Base-by-base conservation (phyloP, 441 rosid species). In the Adansonia rubrostipa region DNA sequence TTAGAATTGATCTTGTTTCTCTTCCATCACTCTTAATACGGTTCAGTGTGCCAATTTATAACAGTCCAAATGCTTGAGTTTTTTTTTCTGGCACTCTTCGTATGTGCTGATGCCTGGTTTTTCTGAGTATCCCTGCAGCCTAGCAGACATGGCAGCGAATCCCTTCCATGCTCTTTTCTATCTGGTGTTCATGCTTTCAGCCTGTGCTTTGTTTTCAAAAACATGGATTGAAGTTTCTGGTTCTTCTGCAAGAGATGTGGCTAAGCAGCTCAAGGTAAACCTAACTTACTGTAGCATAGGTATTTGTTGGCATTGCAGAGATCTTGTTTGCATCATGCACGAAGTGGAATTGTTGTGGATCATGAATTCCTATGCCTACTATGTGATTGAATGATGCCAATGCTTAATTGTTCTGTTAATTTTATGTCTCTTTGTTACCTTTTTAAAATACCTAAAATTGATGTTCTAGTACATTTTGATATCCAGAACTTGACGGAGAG, bases 221-320 rank as follows among this genome's bases (percentile, higher is more conserved):
- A 56, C 61, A n/a, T 56, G 61, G 61, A 56, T 56, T 7, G 61
- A 56, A 56, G 24, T 56, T 56, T 56, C 22, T 0, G 61, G 61
- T 56, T 56, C 61, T 17, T 56, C 61, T 6, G 61, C 61, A 20
- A 56, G 3, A 17, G 61, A 56, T 56, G 61, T 56, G 22, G 61
- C 61, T 56, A 56, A 56, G 61, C 24, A 56, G 61, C 61, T 56
- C 20, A 56, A 54, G 58, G 58, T n/a, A 11, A 54, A 54, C 58
- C 60, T 54, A 5, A 24, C 28, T 24, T 24, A 24, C 28, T 24
- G 1, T 24, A 24, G 28, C 28, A 24, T 24, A 24, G 28, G 28
- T 24, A 24, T 24, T 24, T 24, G 28, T 24, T 24, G 28, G 28
- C 28, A 24, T 24, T 24, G 28, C 28, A 24, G 28, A 24, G 28